Evolutionary conservation across 441 rosid species (phyloP).

Genomic region (Pelargonium citronellum): DNA sequence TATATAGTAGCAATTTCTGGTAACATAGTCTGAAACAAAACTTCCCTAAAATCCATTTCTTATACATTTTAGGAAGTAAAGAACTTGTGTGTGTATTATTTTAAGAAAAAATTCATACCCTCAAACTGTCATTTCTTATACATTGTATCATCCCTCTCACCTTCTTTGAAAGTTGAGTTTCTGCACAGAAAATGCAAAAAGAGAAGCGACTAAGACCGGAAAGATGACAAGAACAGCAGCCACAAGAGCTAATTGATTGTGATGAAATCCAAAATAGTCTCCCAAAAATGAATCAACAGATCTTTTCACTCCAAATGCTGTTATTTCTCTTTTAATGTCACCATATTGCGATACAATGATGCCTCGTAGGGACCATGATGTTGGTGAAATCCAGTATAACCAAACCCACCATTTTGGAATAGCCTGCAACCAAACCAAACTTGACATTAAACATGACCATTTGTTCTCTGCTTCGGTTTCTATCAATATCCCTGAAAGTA

Average conservation of each 20-base stretch:
- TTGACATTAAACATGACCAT: too few relatives aligned
- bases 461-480: too few relatives aligned
- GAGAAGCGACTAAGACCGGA: constrained; percentile 27
- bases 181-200: constrained; percentile 27
- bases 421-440: constrained; percentile 23
- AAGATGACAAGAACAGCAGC: constrained; percentile 24
- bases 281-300: constrained; percentile 25
- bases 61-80: neutral
- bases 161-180: constrained; percentile 30
- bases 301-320: constrained; percentile 27
- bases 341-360: constrained; percentile 52
- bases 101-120: neutral
- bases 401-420: constrained; percentile 78
- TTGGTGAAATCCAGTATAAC: constrained; percentile 61
- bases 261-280: constrained; percentile 27
- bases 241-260: constrained; percentile 20
- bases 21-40: too few relatives aligned
- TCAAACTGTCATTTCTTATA: neutral
- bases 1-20: too few relatives aligned
- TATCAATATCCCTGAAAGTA: too few relatives aligned
- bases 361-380: constrained; percentile 50
- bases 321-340: constrained; percentile 35
- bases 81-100: neutral
- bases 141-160: neutral
- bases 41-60: too few relatives aligned